phyloP scores from a whole-genome alignment of 805 yeast species.

The Ogataea saltuana region DNA sequence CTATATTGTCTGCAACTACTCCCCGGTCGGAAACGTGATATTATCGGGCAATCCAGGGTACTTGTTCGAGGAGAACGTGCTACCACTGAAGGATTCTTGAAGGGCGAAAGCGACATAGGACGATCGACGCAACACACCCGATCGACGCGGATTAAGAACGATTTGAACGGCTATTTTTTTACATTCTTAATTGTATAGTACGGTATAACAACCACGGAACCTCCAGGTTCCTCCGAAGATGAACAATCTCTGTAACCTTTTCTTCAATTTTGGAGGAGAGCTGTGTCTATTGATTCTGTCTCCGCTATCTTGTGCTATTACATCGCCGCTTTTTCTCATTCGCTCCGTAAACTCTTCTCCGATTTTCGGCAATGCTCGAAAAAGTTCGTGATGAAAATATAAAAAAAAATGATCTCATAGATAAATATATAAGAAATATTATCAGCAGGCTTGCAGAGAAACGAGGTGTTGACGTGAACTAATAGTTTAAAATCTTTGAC shows the following conservation, averaged over 20 bases:
- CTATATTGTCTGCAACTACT: slow-evolving; percentile 72
- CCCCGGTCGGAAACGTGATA: slow-evolving; percentile 69
- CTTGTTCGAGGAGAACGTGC: slow-evolving; percentile 37
- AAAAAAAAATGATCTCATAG: slow-evolving; percentile 2
- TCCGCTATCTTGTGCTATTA: too few species aligned
- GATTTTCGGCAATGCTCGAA: slow-evolving; percentile 9
- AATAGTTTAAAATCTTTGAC: too few species aligned
- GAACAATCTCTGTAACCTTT: too few species aligned
- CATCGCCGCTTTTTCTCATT: neutral
- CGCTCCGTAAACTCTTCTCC: slow-evolving; percentile 4
- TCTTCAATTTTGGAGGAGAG: too few species aligned
- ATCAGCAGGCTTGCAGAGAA: too few species aligned
- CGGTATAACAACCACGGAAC: too few species aligned
- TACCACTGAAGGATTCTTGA: slow-evolving; percentile 20
- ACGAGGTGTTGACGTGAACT: too few species aligned
- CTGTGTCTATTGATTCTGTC: too few species aligned
- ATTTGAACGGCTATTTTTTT: too few species aligned
- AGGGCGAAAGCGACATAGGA: too few species aligned
- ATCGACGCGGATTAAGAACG: slow-evolving; percentile 1
- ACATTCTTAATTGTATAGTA: too few species aligned
- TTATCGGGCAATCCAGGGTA: slow-evolving; percentile 39
- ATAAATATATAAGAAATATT: neutral
- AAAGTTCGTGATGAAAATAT: neutral
- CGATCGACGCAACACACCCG: neutral
- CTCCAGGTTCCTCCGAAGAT: too few species aligned